Percentiles rank a stretch among this genome's conserved stretches.
phyloP scores from a whole-genome alignment of 2,329 filamentous ascomycete genomes.

The Aspergillus texensis region DNA sequence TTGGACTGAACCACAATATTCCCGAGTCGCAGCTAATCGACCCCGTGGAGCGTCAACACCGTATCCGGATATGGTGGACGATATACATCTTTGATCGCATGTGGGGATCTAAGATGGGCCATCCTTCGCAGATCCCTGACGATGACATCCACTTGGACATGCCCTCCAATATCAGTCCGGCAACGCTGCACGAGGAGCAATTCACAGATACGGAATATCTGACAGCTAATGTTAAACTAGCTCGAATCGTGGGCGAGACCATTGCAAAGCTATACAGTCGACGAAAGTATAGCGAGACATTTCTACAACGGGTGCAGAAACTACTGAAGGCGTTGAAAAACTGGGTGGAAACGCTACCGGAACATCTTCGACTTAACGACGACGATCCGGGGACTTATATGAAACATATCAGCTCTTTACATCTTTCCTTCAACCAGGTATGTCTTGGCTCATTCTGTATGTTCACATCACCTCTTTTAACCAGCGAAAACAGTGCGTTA shows the following conservation, averaged over 20 bases:
- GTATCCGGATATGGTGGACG: constrained; percentile 43
- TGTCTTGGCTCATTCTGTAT: background rate
- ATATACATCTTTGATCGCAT: constrained; percentile 48
- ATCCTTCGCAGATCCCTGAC: constrained; percentile 53
- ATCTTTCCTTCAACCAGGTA: constrained; percentile 42
- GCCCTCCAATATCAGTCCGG: constrained; percentile 36
- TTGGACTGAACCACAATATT: constrained; percentile 49
- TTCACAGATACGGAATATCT: constrained; percentile 42
- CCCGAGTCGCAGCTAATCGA: constrained; percentile 40
- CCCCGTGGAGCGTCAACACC: constrained; percentile 43
- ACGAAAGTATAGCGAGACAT: constrained; percentile 40
- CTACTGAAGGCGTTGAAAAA: constrained; percentile 41
- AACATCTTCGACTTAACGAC: constrained; percentile 36
- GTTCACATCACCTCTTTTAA: background rate
- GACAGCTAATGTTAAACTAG: constrained; percentile 41
- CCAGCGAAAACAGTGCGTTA: constrained; percentile 34
- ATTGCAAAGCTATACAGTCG: constrained; percentile 39
- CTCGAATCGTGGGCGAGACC: constrained; percentile 40
- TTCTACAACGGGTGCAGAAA: constrained; percentile 44
- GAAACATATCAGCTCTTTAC: constrained; percentile 37
- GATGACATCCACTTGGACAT: constrained; percentile 49
- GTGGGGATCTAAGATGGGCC: constrained; percentile 53
- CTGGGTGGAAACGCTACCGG: constrained; percentile 42
- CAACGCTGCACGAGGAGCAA: constrained; percentile 37
- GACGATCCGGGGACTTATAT: constrained; percentile 36